phyloP scores from a whole-genome alignment of 495 filamentous ascomycete species.

The Penicillium crystallinum region DNA sequence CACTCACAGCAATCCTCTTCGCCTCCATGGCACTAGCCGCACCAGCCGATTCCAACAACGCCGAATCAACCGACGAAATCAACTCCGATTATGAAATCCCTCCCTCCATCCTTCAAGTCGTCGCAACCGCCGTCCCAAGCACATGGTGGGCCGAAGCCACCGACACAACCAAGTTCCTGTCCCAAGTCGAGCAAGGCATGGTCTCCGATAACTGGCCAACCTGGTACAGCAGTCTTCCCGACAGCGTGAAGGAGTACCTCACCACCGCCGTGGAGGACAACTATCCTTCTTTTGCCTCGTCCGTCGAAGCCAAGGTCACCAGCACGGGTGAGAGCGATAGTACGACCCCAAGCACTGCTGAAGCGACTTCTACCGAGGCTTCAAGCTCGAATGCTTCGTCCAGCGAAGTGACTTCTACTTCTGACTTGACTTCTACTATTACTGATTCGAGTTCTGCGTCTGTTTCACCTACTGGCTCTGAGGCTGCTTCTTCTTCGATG shows the following conservation, averaged over 20 bases:
- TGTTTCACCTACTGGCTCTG: background rate
- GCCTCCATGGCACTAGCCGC: slow-evolving; percentile 15
- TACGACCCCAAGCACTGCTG: background rate
- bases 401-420: background rate
- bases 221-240: slow-evolving; percentile 22
- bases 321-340: background rate
- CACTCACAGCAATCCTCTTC: slow-evolving; percentile 14
- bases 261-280: slow-evolving; percentile 13
- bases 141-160: slow-evolving; percentile 9
- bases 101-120: slow-evolving; percentile 4
- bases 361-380: background rate
- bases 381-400: background rate
- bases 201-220: slow-evolving; percentile 11
- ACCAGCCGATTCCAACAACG: slow-evolving; percentile 8
- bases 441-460: slow-evolving; percentile 6
- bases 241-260: slow-evolving; percentile 13
- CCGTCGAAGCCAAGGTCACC: background rate
- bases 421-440: background rate
- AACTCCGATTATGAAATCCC: slow-evolving; percentile 4
- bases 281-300: slow-evolving; percentile 6
- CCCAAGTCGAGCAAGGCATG: slow-evolving; percentile 9
- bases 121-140: slow-evolving; percentile 18
- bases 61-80: background rate
- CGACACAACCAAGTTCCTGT: slow-evolving; percentile 5
- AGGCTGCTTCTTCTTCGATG: slow-evolving; percentile 7